phyloP scores from a whole-genome alignment of 768 basidiomycete species.

The Kwoniella sp. region DNA sequence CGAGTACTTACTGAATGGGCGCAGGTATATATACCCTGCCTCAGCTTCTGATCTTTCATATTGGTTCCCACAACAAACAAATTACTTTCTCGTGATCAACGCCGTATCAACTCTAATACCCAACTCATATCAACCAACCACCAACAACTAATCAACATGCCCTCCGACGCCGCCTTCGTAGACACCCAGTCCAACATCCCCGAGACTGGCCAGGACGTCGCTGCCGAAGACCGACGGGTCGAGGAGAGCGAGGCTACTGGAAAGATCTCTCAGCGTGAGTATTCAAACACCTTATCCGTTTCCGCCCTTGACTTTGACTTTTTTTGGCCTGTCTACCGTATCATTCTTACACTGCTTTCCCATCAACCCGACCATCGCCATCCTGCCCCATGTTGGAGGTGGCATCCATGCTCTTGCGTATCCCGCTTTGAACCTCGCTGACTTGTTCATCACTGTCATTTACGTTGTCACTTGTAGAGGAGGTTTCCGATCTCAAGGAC shows the following conservation, averaged over 20 bases:
- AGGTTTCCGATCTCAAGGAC: conserved; percentile 53
- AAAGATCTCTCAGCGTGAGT: conserved; percentile 45
- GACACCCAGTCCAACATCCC: conserved; percentile 26
- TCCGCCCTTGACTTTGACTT: no score
- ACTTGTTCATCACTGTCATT: background rate
- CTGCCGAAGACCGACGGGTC: conserved; percentile 38
- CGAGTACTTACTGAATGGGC: no score
- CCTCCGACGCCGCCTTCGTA: conserved; percentile 31
- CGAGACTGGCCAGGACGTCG: conserved; percentile 39
- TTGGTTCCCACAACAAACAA: no score
- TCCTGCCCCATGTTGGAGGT: no score
- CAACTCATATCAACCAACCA: conserved; percentile 3
- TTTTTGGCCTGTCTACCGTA: no score
- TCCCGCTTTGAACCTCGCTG: background rate
- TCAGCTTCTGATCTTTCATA: no score
- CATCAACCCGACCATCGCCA: background rate
- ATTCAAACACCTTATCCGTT: background rate
- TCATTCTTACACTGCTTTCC: no score
- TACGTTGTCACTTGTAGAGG: conserved; percentile 38
- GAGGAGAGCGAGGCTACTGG: conserved; percentile 50
- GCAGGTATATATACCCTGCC: no score
- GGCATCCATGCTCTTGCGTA: background rate
- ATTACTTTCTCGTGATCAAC: no score
- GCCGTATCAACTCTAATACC: background rate
- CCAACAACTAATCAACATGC: conserved; percentile 34